Base-by-base conservation (phyloP, 2,329 filamentous ascomycete species). In the Penicillium sp. region DNA sequence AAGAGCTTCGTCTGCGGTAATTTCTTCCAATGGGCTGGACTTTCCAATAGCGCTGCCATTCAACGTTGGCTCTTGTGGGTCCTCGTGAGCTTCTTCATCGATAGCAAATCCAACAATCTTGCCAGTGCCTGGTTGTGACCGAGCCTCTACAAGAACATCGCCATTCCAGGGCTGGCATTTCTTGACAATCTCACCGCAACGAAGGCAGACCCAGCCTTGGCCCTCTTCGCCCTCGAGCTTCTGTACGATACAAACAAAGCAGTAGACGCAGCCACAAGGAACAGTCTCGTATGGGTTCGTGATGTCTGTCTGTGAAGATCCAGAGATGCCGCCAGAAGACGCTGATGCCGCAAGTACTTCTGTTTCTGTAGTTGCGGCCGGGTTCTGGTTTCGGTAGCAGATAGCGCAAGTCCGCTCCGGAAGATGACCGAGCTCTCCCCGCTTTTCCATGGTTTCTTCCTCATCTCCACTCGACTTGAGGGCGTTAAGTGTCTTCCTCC, bases 361-460 rank as follows among this genome's bases (percentile, higher is more conserved):
- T 42, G 83, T 87, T 75, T 95, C 92, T 2, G 85, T 86, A 1
- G 85, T 83, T 1, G 87, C 81, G 2, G 77, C 76, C 9, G 89
- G 83, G 70, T 95, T 97, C 71, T 96, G 91, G 64, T 96, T 92
- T 66, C 92, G 87, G 72, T 97, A 97, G 77, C 94, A 99, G 60
- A 99, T 97, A 46, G 92, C 92, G 72, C 94, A 99, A 0, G 93
- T 97, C 55, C 93, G 81, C 74, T 97, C 92, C 0, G 94, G 94
- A 24, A 99, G 79, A 72, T 96, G 97, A 0, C 84, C 83, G 45
- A 91, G 83, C 70, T 96, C 91, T 50, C 92, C 92, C 45, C 81
- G 82, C 47, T 81, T 76, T 26, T 74, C 72, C 2, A 74, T 77
- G 11, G 78, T 76, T 5, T 81, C 78, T 16, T 81, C 78, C 2